Conservation (phyloP, 2,329 filamentous ascomycete genomes). For the Verticillium isaacii region DNA sequence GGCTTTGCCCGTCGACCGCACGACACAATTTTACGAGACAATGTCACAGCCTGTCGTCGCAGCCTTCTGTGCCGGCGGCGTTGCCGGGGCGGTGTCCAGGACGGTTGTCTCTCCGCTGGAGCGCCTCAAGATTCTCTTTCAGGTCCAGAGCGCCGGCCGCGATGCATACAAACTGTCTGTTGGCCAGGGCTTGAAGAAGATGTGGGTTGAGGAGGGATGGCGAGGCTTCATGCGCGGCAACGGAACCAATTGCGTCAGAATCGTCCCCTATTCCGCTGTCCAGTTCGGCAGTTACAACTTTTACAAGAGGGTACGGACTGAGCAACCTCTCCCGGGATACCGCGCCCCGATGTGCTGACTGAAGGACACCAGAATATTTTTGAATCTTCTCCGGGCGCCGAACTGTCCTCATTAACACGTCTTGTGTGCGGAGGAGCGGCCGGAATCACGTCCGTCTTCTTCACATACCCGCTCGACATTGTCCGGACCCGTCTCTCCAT, state of each 20-base stretch:
- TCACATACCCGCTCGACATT: constrained; percentile 96
- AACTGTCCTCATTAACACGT: constrained; percentile 68
- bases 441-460: constrained; percentile 90
- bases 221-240: constrained; percentile 96
- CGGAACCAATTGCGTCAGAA: constrained; percentile 96
- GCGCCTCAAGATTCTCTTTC: constrained; percentile 94
- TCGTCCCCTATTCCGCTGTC: constrained; percentile 95
- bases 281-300: constrained; percentile 98
- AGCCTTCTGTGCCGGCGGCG: constrained; percentile 88
- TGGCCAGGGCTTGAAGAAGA: constrained; percentile 82
- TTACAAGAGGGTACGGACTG: constrained; percentile 74
- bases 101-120: constrained; percentile 96
- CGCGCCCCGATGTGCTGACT: not conserved
- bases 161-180: constrained; percentile 94
- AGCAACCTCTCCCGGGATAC: not conserved
- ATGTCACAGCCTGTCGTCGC: constrained; percentile 82
- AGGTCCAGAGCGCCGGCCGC: constrained; percentile 85
- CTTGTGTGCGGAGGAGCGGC: constrained; percentile 87
- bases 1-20: not conserved
- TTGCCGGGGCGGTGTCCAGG: constrained; percentile 93
- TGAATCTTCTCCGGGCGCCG: constrained; percentile 68
- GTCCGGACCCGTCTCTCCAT: constrained; percentile 94
- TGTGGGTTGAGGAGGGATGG: constrained; percentile 97
- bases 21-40: constrained; percentile 35
- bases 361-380: constrained; percentile 57